Conservation (phyloP, 2,329 filamentous ascomycete species). For the Paraconiothyrium brasiliense region DNA sequence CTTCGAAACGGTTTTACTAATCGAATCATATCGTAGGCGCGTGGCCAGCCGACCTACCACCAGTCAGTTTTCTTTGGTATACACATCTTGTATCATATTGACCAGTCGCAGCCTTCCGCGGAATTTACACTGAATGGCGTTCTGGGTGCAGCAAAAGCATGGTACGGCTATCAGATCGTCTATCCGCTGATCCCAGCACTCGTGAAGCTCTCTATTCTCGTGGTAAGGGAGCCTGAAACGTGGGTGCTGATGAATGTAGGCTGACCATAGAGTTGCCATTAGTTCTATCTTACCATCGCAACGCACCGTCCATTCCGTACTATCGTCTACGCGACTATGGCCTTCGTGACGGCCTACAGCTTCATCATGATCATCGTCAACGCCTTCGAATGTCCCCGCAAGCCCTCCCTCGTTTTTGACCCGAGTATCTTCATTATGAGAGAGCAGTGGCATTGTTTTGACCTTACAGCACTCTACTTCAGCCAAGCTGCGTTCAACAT, state of each 20-base stretch:
- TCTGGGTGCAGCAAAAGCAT: conserved; percentile 26
- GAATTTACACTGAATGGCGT: conserved; percentile 13
- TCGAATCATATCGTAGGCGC: not conserved
- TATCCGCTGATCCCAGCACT: conserved; percentile 34
- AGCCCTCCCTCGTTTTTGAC: conserved; percentile 25
- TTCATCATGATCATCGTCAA: conserved; percentile 28
- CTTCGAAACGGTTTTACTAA: not conserved
- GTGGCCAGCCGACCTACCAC: conserved; percentile 14
- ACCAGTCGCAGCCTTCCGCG: conserved; percentile 10
- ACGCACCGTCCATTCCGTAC: conserved; percentile 32
- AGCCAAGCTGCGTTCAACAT: conserved; percentile 36
- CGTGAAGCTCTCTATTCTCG: conserved; percentile 38
- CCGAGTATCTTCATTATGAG: conserved; percentile 25
- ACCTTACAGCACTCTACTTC: conserved; percentile 29
- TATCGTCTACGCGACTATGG: conserved; percentile 28
- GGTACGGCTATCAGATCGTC: conserved; percentile 40
- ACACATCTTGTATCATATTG: not conserved
- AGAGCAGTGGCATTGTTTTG: conserved; percentile 24
- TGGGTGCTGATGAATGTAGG: not conserved
- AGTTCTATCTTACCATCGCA: conserved; percentile 38
- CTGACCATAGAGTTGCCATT: not conserved
- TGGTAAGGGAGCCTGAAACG: conserved; percentile 2
- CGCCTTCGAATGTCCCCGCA: conserved; percentile 33
- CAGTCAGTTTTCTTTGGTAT: conserved; percentile 4
- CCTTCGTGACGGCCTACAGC: conserved; percentile 23